Evolutionary conservation across 2,329 filamentous ascomycete genomes (phyloP), one percentile per base, ranked within the genome.

Genomic region (Knufia petricola): DNA sequence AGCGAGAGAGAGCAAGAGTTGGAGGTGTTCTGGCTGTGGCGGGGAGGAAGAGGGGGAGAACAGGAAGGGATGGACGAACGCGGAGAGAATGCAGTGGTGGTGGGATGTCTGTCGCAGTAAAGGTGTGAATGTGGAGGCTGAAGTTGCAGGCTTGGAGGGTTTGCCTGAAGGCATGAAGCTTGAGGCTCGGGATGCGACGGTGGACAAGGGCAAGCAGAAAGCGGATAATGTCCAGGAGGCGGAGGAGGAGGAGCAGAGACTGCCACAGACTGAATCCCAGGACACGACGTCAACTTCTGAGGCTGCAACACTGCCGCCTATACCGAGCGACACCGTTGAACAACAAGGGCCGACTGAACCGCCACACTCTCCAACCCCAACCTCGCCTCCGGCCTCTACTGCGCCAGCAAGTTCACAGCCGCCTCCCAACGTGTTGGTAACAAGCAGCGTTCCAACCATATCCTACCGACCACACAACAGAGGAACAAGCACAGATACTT

Each of bases 31-130:
- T 0, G 74, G 70, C 0, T 96, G 90, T 44, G 81, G 67, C 20
- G 32, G 23, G 10, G 44, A 39, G n/a, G 49, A 51, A 19, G 30
- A 34, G 2, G 38, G 30, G 15, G 47, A 23, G 12, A 38, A 63
- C 68, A 15, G 17, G 44, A 47, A 30, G 21, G 44, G 44, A n/a
- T 81, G 76, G 66, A 76, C 71, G 8, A 94, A 94, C 61, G 74
- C 70, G 45, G 84, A 86, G 52, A 83, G 95, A 32, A 76, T 95
- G 57, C 68, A 67, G 49, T 85, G 87, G 67, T 79, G 80, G 60
- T 82, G 81, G 61, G 78, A 78, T 52, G 69, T 73, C 13, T 74
- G 70, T 50, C 60, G 58, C 55, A 75, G 74, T 39, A 61, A 68
- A 59, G 55, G 66, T 63, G 50, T 64, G 56, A 62, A 46, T 52